Conservation (phyloP, 2,329 filamentous ascomycete genomes). For the Diaporthe batatas region DNA sequence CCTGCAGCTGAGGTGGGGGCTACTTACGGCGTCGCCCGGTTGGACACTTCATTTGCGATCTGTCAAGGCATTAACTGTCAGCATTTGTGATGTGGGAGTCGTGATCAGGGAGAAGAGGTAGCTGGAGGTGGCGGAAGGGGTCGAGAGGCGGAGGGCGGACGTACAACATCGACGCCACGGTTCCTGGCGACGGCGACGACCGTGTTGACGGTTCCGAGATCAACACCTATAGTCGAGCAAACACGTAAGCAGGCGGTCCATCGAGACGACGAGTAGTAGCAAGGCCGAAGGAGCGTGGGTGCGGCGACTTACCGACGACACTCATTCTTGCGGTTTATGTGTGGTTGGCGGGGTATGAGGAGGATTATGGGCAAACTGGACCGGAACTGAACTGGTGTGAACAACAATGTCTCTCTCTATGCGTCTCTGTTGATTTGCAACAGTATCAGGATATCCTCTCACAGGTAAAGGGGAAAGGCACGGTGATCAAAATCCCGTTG, state of each 20-base stretch:
- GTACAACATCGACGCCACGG: conserved; percentile 97
- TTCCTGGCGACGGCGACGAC: conserved; percentile 98
- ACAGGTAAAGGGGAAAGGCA: conserved; percentile 5
- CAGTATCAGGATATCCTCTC: background rate
- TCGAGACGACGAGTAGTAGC: conserved; percentile 30
- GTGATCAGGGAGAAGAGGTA: background rate
- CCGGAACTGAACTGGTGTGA: conserved; percentile 22
- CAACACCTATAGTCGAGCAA: conserved; percentile 72
- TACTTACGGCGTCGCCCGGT: conserved; percentile 96
- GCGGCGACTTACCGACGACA: conserved; percentile 64
- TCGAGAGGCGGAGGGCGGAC: conserved; percentile 59
- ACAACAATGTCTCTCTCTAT: background rate
- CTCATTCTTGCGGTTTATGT: conserved; percentile 60
- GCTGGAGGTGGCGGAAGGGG: background rate
- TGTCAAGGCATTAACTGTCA: conserved; percentile 55
- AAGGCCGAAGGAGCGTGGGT: background rate
- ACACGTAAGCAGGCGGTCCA: conserved; percentile 41
- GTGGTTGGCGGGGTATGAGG: conserved; percentile 40
- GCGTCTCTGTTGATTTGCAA: background rate
- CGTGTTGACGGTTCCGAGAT: conserved; percentile 97
- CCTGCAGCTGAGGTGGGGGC: conserved; percentile 38
- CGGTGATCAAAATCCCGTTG: conserved; percentile 4
- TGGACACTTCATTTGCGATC: conserved; percentile 99
- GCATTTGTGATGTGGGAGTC: background rate
- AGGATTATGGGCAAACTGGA: conserved; percentile 42